Evolutionary conservation across 2,329 filamentous ascomycete genomes (phyloP), one percentile per base, ranked within the genome.

Genomic region (Verticillium nubilum): DNA sequence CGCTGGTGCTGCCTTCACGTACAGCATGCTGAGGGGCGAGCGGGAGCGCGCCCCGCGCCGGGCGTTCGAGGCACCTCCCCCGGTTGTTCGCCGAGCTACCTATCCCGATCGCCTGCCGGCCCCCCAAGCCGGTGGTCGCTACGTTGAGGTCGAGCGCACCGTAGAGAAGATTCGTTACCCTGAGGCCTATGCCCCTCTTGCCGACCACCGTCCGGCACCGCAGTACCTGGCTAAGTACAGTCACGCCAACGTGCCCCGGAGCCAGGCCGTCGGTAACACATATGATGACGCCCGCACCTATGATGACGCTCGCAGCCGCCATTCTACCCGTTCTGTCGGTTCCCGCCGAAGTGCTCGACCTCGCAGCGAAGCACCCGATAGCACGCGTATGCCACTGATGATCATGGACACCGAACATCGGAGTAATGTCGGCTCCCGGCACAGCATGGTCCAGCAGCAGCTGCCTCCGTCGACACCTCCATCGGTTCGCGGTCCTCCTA

Each of bases 21-120:
- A 95, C 73, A 86, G 86, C 25, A 87, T 92, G 77, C 80, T 86
- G 63, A 86, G 83, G 64, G 80, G 81, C 61, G 86, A 89, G 15
- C 73, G 73, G 6, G 65, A 72, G 52, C 75, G 70, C 29, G 69
- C 72, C 59, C 71, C 73, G 6, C 73, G 69, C 26, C 76, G 80
- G 56, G 75, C 76, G 19, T 74, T 74, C 56, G 77, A 80, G 12
- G 66, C 67, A 23, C 75, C 77, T 5, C 25, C 27, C 25, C 53
- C 67, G 13, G 72, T 80, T 56, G 69, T 74, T 26, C 75, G 80
- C 55, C 76, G 78, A 25, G 72, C 77, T 13, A 81, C 79, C n/a
- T 80, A 73, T 61, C 77, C 79, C 28, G 76, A 76, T 33, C 59
- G 58, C 17, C 47, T 60, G 19, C 67, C 68, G 23, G 70, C 70